Base-by-base conservation (phyloP, 75 land plant species). In the Picea sitchensis region DNA sequence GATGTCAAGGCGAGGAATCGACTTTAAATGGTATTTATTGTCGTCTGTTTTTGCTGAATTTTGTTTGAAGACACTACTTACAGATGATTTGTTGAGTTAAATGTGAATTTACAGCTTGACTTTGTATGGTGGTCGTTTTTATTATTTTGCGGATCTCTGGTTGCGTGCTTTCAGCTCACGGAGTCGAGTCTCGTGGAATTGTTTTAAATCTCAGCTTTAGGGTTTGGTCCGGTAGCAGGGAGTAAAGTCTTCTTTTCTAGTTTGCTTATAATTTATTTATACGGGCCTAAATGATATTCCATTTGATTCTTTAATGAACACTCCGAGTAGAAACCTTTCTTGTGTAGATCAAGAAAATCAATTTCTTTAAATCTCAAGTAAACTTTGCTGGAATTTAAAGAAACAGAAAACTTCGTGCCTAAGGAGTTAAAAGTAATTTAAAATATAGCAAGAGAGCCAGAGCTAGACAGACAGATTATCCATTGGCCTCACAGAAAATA, bases 1-100 rank as follows among this genome's bases (percentile, higher is more conserved):
- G 51, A 71, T 71, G 73, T 71, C 73, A 36, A 3, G 38, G 26
- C 34, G 36, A 36, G 26, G 41, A 71, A n/a, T 71, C 13, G 73
- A 71, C 44, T 71, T 71, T 71, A 71, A 71, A 41, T 71, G 73
- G 73, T 71, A 71, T 20, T 54, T 9, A 44, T 18, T 20, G 21
- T 44, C n/a, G 21, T 71, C 9, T 71, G 13, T 71, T 71, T 44
- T 41, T 2, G 41, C 11, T 36, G 47, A 17, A 38, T 38, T 18
- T 20, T 71, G 54, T n/a, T 51, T 9, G 9, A 51, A 51, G 11
- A 1, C 56, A 9, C 56, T 41, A 4, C 56, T 9, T 9, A 51
- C 11, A 9, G 56, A 51, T 51, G 56, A 51, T 51, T 71, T 71
- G 54, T 71, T n/a, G 7, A 71, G 23, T 44, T n/a, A 11, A n/a